Percentiles rank a stretch among this genome's conserved stretches.
Conservation (phyloP, 73 alveolate genomes). For the Symbiodinium pilosum region DNA sequence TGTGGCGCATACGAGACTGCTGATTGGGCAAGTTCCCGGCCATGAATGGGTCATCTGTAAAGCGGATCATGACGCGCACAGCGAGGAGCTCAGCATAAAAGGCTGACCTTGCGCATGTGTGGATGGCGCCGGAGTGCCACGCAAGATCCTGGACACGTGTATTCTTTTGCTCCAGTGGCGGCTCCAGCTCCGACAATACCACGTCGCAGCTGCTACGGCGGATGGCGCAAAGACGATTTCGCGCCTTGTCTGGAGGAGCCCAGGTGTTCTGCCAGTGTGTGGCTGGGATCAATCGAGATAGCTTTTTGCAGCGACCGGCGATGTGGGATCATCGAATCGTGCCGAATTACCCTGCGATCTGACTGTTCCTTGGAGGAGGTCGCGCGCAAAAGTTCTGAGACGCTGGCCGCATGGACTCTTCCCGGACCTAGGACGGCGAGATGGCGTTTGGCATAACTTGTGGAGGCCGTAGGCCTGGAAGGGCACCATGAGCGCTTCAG, state of each 20-base stretch:
- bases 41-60: neutral
- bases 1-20: neutral
- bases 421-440: neutral
- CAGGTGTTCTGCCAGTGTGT: neutral
- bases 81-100: too few relatives aligned
- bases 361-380: neutral
- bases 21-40: neutral
- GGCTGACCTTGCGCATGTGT: too few relatives aligned
- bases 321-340: neutral
- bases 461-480: neutral
- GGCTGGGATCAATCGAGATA: neutral
- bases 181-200: neutral
- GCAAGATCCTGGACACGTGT: neutral
- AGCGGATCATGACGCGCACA: neutral
- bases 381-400: neutral
- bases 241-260: neutral
- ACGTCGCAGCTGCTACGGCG: neutral
- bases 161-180: slow-evolving; percentile 11
- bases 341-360: too few relatives aligned
- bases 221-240: neutral
- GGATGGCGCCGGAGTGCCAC: slow-evolving; percentile 1
- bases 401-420: neutral
- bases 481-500: slow-evolving; percentile 6
- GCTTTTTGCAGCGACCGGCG: neutral
- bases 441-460: neutral